Evolutionary conservation across 768 basidiomycete species (phyloP), one percentile per base, ranked within the genome.

Genomic region (Tulasnella sp.): DNA sequence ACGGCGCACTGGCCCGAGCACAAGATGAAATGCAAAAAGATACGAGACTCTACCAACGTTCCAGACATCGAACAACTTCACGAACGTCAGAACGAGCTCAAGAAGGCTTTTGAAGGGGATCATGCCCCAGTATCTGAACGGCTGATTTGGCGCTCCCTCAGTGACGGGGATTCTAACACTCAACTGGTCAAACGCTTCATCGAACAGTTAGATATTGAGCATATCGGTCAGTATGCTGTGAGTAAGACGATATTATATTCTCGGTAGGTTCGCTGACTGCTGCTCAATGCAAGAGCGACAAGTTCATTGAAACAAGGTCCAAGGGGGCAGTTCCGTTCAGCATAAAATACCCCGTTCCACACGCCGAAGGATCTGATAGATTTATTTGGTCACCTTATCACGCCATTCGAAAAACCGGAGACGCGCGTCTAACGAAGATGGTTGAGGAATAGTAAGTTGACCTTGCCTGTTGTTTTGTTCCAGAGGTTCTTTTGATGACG

Each of bases 41-140:
- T 12, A 20, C 48, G 48, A 20, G 18, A 7, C 48, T 1, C 48
- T 5, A 22, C 48, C 18, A 50, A 20, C 7, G 8, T 50, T 16
- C 48, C 48, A 50, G 12, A 20, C 12, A 20, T 50, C 16, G 12
- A 50, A 50, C 48, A 20, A 20, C 18, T 12, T 50, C 16, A 50
- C 18, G 12, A 50, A 20, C 2, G 18, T 18, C 48, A 50, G 37
- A 50, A 50, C 48, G 48, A 50, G 48, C 48, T 50, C 18, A 50
- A 50, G 48, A 6, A 50, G 48, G 48, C 48, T 50, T 46, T 76
- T 18, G 34, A 76, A 11, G 75, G 75, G 5, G 75, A 76, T 48
- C 75, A 76, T 12, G 75, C 75, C 12, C 75, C 75, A 16, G 75
- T 28, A 31, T 76, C 75, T 2, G 75, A 76, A 24, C 1, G 75